phyloP scores from a whole-genome alignment of 768 basidiomycete genomes.

The Termitomyces sp. region DNA sequence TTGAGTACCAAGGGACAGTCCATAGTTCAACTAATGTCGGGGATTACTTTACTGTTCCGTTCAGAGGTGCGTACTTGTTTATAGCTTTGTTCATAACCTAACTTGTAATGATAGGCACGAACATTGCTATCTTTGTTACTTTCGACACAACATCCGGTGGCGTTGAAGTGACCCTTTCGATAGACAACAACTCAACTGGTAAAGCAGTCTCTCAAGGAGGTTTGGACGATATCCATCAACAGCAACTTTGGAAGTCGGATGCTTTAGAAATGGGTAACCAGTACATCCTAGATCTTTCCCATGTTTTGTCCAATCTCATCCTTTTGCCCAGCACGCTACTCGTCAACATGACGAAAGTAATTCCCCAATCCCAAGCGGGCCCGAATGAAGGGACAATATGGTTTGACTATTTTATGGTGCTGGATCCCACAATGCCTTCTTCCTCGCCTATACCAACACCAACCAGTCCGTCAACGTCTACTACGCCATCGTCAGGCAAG shows the following conservation, averaged over 20 bases:
- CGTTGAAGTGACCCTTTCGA: slow-evolving; percentile 27
- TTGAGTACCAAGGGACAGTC: slow-evolving; percentile 24
- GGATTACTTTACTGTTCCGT: slow-evolving; percentile 27
- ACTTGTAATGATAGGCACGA: slow-evolving; percentile 18
- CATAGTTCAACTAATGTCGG: slow-evolving; percentile 26
- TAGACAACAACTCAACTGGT: slow-evolving; percentile 22
- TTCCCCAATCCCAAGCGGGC: slow-evolving; percentile 8
- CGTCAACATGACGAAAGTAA: slow-evolving; percentile 29
- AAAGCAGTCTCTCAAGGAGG: slow-evolving; percentile 21
- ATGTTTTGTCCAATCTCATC: neutral
- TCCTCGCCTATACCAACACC: slow-evolving; percentile 4
- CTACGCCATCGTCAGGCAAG: neutral
- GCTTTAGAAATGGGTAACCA: slow-evolving; percentile 19
- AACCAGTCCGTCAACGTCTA: neutral
- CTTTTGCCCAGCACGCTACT: slow-evolving; percentile 20
- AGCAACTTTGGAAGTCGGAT: slow-evolving; percentile 31
- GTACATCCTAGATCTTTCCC: slow-evolving; percentile 17
- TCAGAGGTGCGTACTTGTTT: slow-evolving; percentile 20
- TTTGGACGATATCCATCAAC: slow-evolving; percentile 20
- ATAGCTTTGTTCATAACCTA: neutral
- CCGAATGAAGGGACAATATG: slow-evolving; percentile 33
- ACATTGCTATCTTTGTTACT: slow-evolving; percentile 28
- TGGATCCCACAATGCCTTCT: slow-evolving; percentile 17
- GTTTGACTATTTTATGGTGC: slow-evolving; percentile 34
- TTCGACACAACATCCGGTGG: slow-evolving; percentile 29